Evolutionary conservation across 2,329 filamentous ascomycete genomes (phyloP), one percentile per base, ranked within the genome.

Genomic region (Alternaria longipes): DNA sequence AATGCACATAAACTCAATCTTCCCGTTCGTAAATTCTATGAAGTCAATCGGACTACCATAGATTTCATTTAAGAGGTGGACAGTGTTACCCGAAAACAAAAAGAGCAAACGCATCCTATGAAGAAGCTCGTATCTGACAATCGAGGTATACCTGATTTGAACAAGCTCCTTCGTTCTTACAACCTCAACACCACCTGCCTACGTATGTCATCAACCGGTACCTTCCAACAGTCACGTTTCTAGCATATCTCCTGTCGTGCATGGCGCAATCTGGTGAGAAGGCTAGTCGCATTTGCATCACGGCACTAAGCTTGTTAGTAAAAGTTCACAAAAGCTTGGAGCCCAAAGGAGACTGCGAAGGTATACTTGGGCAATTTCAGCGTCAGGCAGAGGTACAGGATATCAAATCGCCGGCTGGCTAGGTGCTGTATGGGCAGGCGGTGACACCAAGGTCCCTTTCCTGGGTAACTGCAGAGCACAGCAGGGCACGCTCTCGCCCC

Each of bases 281-380:
- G 65, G 63, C 61, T 67, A 55, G 41, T 54, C 58, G 61, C 65
- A 66, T 62, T 8, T 66, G 65, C 57, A 59, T 54, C 57, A 64
- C 60, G 16, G 57, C 51, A 62, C 50, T 56, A 50, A 54, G 16
- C 24, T 24, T 53, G 34, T 38, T n/a, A n/a, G 6, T 3, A n/a
- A n/a, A 38, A 38, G 34, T 34, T 34, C 2, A 12, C 32, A 34
- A 34, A 34, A 14, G 12, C 32, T 34, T 34, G 32, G 14, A 34
- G 32, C 32, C 3, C 32, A n/a, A 38, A 8, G 34, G 5, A 38
- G 34, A 16, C 16, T 38, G 16, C 6, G 16, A 8, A 8, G 34
- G 6, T 38, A 38, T n/a, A 14, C 16, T 3, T 7, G 14, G 8
- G 34, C 16, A 38, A 4, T 38, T 7, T 38, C 34, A 38, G 16